phyloP scores from a whole-genome alignment of 2,329 filamentous ascomycete genomes.

The Arachnomyces sp. region DNA sequence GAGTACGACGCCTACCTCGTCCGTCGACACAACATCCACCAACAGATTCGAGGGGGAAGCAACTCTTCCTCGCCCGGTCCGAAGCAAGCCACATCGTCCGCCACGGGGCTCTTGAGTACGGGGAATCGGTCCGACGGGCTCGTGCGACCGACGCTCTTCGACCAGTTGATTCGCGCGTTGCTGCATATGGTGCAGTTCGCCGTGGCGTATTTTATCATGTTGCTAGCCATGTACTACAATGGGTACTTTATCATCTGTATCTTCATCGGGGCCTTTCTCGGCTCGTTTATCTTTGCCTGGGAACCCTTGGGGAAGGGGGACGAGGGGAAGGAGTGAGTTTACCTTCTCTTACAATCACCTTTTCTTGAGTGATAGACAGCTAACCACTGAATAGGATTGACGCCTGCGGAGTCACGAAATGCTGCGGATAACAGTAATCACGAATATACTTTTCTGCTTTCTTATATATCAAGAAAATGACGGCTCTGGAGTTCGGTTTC shows the following conservation, averaged over 20 bases:
- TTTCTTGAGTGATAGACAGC: too few species aligned
- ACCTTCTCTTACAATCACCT: too few species aligned
- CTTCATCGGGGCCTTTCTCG: slow-evolving; percentile 66
- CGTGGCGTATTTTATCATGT: slow-evolving; percentile 73
- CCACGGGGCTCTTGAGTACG: slow-evolving; percentile 1
- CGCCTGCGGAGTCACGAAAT: too few species aligned
- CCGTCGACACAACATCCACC: slow-evolving; percentile 38
- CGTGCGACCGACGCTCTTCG: slow-evolving; percentile 52
- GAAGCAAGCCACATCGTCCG: neutral
- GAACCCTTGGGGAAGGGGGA: slow-evolving; percentile 31
- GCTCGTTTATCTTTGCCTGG: slow-evolving; percentile 68
- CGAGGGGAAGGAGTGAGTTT: too few species aligned
- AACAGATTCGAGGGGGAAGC: slow-evolving; percentile 13
- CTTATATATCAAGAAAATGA: too few species aligned
- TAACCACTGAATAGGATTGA: too few species aligned
- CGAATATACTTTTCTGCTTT: too few species aligned
- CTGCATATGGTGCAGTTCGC: slow-evolving; percentile 66
- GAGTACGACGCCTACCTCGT: slow-evolving; percentile 66
- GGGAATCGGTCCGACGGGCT: neutral
- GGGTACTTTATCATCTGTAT: slow-evolving; percentile 76
- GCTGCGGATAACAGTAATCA: too few species aligned
- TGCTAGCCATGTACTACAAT: slow-evolving; percentile 58
- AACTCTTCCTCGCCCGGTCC: neutral
- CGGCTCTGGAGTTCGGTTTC: too few species aligned
- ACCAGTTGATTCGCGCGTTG: slow-evolving; percentile 60